Conservation (phyloP, 352 stramenopile species). For the Pythium dissimile region DNA sequence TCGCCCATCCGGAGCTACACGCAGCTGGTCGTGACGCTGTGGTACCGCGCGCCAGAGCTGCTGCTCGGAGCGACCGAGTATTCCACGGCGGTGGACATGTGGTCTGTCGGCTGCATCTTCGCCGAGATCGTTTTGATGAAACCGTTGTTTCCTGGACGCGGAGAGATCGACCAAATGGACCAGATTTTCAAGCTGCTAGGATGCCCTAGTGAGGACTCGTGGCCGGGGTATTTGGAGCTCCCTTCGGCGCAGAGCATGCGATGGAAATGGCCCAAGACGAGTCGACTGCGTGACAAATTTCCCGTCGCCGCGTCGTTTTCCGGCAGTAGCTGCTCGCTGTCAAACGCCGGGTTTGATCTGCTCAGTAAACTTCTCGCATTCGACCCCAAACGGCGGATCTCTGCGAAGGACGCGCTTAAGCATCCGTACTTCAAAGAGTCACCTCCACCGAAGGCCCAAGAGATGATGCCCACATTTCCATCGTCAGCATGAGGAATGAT, state of each 20-base stretch:
- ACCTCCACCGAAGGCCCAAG: constrained; percentile 53
- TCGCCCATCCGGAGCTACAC: constrained; percentile 81
- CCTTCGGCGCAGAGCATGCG: constrained; percentile 57
- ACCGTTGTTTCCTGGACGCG: constrained; percentile 90
- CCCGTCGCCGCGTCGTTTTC: constrained; percentile 58
- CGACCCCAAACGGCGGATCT: constrained; percentile 57
- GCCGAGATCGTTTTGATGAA: constrained; percentile 94
- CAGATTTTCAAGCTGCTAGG: constrained; percentile 95
- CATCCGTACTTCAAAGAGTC: constrained; percentile 81
- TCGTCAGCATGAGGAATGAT: constrained; percentile 16
- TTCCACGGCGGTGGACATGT: constrained; percentile 95
- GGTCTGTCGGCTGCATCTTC: constrained; percentile 96
- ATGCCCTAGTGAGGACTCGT: constrained; percentile 86
- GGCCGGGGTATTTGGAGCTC: constrained; percentile 72
- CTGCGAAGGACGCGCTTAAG: constrained; percentile 68
- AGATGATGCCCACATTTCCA: constrained; percentile 81
- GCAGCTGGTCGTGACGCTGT: constrained; percentile 92
- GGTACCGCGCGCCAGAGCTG: constrained; percentile 93
- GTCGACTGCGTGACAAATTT: constrained; percentile 75
- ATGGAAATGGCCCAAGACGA: constrained; percentile 73
- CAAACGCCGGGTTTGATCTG: constrained; percentile 73
- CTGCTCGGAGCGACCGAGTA: constrained; percentile 91
- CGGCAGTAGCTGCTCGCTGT: constrained; percentile 49
- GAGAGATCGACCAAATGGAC: constrained; percentile 96
- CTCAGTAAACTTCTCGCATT: constrained; percentile 41